Base-by-base conservation (phyloP, 2,329 filamentous ascomycete species). In the Keithomyces neogunnii region DNA sequence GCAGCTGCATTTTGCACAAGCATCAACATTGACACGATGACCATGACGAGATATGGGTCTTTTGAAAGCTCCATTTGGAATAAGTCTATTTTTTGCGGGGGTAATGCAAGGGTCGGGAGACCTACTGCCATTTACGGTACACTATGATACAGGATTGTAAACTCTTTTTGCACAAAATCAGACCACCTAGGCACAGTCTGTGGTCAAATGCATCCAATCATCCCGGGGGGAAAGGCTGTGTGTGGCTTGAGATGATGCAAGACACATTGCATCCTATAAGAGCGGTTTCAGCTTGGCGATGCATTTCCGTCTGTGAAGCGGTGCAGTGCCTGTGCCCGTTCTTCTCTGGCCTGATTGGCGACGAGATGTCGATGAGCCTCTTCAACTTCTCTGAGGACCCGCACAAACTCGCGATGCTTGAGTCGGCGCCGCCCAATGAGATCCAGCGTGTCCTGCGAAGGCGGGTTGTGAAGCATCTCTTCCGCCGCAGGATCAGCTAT, bases 401-500 rank as follows among this genome's bases (percentile, higher is more conserved):
- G 58, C 29, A 67, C 54, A 49, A 66, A 67, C 54, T 70, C 65
- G 31, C 66, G 59, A 32, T 61, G 63, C n/a, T 51, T 31, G 7
- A 67, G 46, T 10, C 61, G 57, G 13, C 60, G 54, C 38, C 51
- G 45, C 19, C 53, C 54, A 19, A 63, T 47, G 1, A 54, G 28
- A 11, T 48, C 49, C 8, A 59, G 44, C 11, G 38, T 13, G 1
- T 48, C 42, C 6, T 8, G 5, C 0, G 53, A 36, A 6, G 58
- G 56, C 5, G 58, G 59, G 29, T 61, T 46, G 13, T 52, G 47
- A 30, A 63, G 44, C 32, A 69, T 53, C 1, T 58, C 49, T 56
- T 71, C 68, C 11, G 80, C 76, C 5, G 61, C 57, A 0, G 77
- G 77, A 56, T 86, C 78, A 1, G 76, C 80, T 6, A 82, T 61